Conservation (phyloP, 352 stramenopile genomes). For the Phytophthora citrophthora region DNA sequence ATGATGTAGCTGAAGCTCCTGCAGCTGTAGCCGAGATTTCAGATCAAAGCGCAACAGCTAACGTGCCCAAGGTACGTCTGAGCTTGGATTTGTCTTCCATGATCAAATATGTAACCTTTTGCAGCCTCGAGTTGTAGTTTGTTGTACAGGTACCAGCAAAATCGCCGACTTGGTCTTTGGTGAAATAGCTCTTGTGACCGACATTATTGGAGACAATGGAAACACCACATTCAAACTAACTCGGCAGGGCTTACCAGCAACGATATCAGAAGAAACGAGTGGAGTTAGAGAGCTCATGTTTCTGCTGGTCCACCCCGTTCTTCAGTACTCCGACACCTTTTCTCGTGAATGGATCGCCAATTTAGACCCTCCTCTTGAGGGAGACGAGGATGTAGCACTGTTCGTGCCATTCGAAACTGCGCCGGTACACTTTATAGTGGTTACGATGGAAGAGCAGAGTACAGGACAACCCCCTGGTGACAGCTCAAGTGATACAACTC, state of each 20-base stretch:
- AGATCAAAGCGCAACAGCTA: background rate
- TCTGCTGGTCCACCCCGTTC: slow-evolving; percentile 52
- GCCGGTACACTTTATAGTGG: slow-evolving; percentile 46
- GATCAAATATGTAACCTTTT: slow-evolving; percentile 16
- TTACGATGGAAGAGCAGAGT: slow-evolving; percentile 20
- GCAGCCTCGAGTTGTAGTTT: slow-evolving; percentile 54
- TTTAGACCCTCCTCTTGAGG: slow-evolving; percentile 23
- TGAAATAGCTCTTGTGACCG: slow-evolving; percentile 49
- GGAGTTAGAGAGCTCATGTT: slow-evolving; percentile 32
- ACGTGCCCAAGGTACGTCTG: slow-evolving; percentile 10
- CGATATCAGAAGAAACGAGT: slow-evolving; percentile 56
- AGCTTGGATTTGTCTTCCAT: slow-evolving; percentile 3
- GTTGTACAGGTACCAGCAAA: slow-evolving; percentile 27
- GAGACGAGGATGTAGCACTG: background rate
- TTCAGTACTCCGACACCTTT: slow-evolving; percentile 29
- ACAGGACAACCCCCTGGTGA: slow-evolving; percentile 32
- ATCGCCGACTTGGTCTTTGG: slow-evolving; percentile 33
- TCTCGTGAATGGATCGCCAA: slow-evolving; percentile 29
- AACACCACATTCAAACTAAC: slow-evolving; percentile 57
- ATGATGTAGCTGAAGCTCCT: slow-evolving; percentile 6
- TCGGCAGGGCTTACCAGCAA: slow-evolving; percentile 37
- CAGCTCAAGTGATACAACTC: slow-evolving; percentile 16
- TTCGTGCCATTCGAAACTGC: slow-evolving; percentile 50
- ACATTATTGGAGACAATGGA: slow-evolving; percentile 57
- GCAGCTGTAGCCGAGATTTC: slow-evolving; percentile 1